phyloP scores from a whole-genome alignment of 495 filamentous ascomycete species.

The Hypoxylon fragiforme region DNA sequence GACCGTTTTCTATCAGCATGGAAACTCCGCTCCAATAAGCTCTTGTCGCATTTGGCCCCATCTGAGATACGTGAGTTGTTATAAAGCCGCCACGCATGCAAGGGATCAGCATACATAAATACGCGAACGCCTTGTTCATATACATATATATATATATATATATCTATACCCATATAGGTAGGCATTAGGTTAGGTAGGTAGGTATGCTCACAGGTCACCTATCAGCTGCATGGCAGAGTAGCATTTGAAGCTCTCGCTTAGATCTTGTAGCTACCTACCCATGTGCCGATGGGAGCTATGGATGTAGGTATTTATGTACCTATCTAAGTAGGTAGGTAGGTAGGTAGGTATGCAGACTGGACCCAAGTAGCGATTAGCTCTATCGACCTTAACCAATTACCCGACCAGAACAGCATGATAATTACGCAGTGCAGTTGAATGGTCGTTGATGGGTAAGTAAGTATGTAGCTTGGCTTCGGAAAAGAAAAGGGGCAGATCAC shows the following conservation, averaged over 20 bases:
- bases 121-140: background rate
- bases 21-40: conserved; percentile 11
- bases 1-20: conserved; percentile 1
- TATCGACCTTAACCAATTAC: no score
- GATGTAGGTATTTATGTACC: conserved; percentile 8
- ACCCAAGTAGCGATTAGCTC: no score
- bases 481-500: no score
- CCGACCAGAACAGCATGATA: no score
- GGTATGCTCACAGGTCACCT: conserved; percentile 20
- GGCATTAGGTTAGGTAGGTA: no score
- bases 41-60: background rate
- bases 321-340: no score
- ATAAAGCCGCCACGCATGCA: conserved; percentile 4
- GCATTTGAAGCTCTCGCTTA: conserved; percentile 15
- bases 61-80: conserved; percentile 3
- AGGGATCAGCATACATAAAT: background rate
- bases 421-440: no score
- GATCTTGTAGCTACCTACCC: conserved; percentile 10
- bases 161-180: no score
- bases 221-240: conserved; percentile 6
- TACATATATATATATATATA: background rate
- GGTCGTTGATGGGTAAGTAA: no score
- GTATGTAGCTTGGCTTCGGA: no score
- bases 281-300: conserved; percentile 9
- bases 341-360: no score